Conservation (phyloP, 1,139 yeast genomes). For the Geotrichum candidum region DNA sequence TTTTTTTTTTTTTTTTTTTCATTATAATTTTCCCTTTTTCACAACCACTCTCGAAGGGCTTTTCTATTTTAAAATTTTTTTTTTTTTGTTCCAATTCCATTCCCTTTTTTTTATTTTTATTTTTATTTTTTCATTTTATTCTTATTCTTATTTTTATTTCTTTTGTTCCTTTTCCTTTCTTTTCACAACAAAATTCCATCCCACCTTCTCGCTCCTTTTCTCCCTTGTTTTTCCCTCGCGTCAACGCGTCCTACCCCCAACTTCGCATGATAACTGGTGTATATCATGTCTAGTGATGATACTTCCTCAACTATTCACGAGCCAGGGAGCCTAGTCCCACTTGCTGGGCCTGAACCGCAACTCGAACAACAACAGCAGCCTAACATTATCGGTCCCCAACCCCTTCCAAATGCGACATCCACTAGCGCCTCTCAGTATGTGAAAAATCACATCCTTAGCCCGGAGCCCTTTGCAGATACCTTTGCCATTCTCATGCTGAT, state of each 20-base stretch:
- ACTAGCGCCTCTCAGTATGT: not conserved
- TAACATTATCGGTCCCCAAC: not conserved
- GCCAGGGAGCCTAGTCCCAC: not conserved
- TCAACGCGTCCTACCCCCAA: not conserved
- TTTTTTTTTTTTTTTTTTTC: too few relatives aligned
- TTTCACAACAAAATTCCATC: not conserved
- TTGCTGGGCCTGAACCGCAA: not conserved
- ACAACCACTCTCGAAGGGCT: not conserved
- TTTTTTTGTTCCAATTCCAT: too few relatives aligned
- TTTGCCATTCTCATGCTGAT: conserved; percentile 31
- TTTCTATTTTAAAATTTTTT: not conserved
- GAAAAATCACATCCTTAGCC: conserved; percentile 22
- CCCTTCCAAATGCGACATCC: not conserved
- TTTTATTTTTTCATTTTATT: not conserved
- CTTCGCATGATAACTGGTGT: conserved; percentile 8
- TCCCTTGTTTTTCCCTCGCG: not conserved
- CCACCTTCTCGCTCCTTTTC: not conserved
- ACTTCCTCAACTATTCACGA: conserved; percentile 3
- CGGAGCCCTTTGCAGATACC: conserved; percentile 32
- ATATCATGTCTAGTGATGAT: conserved; percentile 9
- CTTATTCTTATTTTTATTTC: not conserved
- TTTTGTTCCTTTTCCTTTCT: not conserved
- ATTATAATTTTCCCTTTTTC: not conserved
- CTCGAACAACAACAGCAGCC: not conserved
- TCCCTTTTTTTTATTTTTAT: not conserved